Evolutionary conservation across 2,329 filamentous ascomycete species (phyloP).

Genomic region (Curvularia eragrostidis): DNA sequence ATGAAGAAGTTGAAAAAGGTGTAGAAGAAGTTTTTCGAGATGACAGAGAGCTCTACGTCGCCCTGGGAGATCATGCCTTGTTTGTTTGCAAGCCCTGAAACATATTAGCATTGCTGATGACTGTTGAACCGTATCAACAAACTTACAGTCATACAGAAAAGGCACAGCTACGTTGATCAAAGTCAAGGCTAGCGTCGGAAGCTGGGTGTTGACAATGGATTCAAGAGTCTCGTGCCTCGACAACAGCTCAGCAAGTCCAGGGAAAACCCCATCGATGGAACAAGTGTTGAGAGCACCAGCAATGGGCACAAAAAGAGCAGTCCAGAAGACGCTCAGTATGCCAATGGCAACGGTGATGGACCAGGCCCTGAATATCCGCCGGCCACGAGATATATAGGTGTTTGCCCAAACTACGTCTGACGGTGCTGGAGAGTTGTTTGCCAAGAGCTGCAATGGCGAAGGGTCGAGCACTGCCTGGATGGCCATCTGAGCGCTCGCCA

Average conservation of each 20-base stretch:
- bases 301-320: constrained; percentile 78
- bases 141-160: constrained; percentile 86
- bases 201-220: constrained; percentile 82
- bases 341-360: constrained; percentile 82
- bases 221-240: constrained; percentile 71
- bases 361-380: constrained; percentile 81
- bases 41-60: constrained; percentile 90
- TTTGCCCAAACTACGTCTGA: constrained; percentile 95
- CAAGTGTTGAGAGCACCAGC: constrained; percentile 82
- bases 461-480: constrained; percentile 94
- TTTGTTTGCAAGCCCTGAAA: constrained; percentile 73
- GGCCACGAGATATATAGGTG: constrained; percentile 79
- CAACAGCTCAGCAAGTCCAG: constrained; percentile 71
- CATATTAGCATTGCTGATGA: constrained; percentile 9
- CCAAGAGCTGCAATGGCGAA: constrained; percentile 81
- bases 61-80: constrained; percentile 96
- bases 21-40: constrained; percentile 99
- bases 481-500: constrained; percentile 90
- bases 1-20: constrained; percentile 99
- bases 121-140: not conserved
- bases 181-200: constrained; percentile 85
- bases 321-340: constrained; percentile 86
- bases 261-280: constrained; percentile 76
- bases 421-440: constrained; percentile 85
- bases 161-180: constrained; percentile 89